Percentiles rank a stretch among this genome's conserved stretches.
phyloP scores from a whole-genome alignment of 345 rosid species.

The Alliaria petiolata region DNA sequence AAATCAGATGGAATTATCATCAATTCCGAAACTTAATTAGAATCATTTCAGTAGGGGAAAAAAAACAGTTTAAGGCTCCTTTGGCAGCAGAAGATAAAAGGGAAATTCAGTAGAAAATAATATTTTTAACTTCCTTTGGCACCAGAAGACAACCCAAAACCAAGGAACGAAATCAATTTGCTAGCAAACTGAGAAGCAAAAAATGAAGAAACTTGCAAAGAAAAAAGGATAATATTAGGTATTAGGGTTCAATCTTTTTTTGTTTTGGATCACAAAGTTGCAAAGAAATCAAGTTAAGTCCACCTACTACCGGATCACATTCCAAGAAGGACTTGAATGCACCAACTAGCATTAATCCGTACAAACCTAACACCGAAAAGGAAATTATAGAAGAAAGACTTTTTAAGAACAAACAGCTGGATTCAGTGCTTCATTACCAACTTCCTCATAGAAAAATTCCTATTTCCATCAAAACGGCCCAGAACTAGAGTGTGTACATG shows the following conservation, averaged over 20 bases:
- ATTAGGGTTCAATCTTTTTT: neutral
- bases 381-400: constrained; percentile 1
- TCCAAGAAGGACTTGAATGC: constrained; percentile 10
- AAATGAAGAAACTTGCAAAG: neutral
- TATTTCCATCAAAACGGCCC: neutral
- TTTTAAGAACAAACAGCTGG: constrained; percentile 25
- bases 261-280: neutral
- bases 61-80: neutral
- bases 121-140: neutral
- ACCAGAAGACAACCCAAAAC: neutral
- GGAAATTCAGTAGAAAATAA: neutral
- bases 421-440: constrained; percentile 14
- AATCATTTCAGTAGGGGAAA: neutral
- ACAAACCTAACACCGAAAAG: constrained; percentile 29
- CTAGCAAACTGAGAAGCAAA: neutral
- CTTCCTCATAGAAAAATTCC: neutral
- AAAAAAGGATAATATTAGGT: constrained; percentile 6
- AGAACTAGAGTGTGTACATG: neutral
- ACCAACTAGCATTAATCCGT: constrained; percentile 17
- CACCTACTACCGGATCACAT: constrained; percentile 5
- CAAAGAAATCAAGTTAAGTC: neutral
- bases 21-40: neutral
- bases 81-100: neutral
- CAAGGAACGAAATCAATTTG: neutral
- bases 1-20: neutral